Conservation (phyloP, 192 early-diverging fungal genomes). For the Coemansia aciculifera region DNA sequence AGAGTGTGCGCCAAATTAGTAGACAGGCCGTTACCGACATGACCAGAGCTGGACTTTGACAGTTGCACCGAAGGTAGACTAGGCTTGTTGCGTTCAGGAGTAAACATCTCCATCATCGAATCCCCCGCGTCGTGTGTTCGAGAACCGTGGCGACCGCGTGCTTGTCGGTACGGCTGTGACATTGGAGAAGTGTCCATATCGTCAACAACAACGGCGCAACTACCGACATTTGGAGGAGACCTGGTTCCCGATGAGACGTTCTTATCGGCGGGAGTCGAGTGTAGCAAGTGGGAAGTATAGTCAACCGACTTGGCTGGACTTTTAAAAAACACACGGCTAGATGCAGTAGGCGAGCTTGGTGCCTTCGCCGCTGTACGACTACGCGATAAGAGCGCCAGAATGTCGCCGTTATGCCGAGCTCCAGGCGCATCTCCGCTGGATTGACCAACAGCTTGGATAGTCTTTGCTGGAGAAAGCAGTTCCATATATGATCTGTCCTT, state of each 20-base stretch:
- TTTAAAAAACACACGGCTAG: background rate
- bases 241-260: background rate
- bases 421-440: background rate
- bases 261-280: background rate
- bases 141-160: background rate
- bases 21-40: background rate
- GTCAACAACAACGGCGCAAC: background rate
- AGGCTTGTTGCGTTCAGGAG: constrained; percentile 39
- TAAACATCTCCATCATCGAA: constrained; percentile 56
- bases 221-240: background rate
- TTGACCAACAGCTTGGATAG: background rate
- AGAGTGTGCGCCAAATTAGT: constrained; percentile 14
- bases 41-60: background rate
- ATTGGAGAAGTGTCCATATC: constrained; percentile 13
- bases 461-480: constrained; percentile 42
- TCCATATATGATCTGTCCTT: constrained; percentile 54
- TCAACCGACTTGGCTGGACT: background rate
- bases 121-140: constrained; percentile 35
- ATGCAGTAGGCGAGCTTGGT: background rate
- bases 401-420: constrained; percentile 6
- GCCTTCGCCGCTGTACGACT: background rate
- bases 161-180: background rate
- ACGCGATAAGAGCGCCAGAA: constrained; percentile 30
- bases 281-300: background rate
- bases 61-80: background rate